These are phyloP conservation scores for Metroxylon sagu DNA, from an alignment of 176 grass and related monocot species.

Conservation along the genomic window DNA sequence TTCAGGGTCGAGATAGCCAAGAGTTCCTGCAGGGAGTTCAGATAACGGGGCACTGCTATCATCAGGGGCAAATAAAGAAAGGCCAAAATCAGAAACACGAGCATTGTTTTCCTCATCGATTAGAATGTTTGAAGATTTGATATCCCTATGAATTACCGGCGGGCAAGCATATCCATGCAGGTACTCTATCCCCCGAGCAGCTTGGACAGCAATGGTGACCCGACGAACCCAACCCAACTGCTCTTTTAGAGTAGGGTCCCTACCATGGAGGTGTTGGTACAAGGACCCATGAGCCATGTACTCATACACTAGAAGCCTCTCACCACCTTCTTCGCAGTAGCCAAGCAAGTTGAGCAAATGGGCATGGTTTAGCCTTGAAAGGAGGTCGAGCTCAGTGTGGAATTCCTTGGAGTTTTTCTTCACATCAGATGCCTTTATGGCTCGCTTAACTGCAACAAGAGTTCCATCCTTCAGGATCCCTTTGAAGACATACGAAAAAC, in stretches of 20 bases:
- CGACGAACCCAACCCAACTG: constrained; percentile 69
- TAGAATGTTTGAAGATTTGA: constrained; percentile 96
- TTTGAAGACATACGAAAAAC: constrained; percentile 94
- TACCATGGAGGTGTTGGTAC: constrained; percentile 82
- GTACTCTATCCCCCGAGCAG: constrained; percentile 88
- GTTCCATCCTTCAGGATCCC: constrained; percentile 81
- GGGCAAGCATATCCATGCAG: constrained; percentile 98
- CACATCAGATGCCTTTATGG: constrained; percentile 73
- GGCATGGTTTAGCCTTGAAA: constrained; percentile 92
- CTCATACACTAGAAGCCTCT: constrained; percentile 92
- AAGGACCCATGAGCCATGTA: constrained; percentile 98
- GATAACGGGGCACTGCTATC: constrained; percentile 81
- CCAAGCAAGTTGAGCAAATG: constrained; percentile 92
- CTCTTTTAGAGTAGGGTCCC: constrained; percentile 56
- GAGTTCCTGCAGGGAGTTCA: constrained; percentile 80
- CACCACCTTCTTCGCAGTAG: constrained; percentile 86
- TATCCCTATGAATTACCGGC: constrained; percentile 91
- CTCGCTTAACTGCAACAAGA: constrained; percentile 84
- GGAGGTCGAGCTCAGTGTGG: constrained; percentile 83
- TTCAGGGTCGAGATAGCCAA: constrained; percentile 93
- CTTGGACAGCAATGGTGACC: constrained; percentile 96
- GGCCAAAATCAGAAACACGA: constrained; percentile 82
- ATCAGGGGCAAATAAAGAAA: constrained; percentile 80
- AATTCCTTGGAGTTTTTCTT: constrained; percentile 98
- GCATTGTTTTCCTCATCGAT: constrained; percentile 98